Conservation (phyloP, 2,329 filamentous ascomycete species). For the Purpureocillium lavendulum region DNA sequence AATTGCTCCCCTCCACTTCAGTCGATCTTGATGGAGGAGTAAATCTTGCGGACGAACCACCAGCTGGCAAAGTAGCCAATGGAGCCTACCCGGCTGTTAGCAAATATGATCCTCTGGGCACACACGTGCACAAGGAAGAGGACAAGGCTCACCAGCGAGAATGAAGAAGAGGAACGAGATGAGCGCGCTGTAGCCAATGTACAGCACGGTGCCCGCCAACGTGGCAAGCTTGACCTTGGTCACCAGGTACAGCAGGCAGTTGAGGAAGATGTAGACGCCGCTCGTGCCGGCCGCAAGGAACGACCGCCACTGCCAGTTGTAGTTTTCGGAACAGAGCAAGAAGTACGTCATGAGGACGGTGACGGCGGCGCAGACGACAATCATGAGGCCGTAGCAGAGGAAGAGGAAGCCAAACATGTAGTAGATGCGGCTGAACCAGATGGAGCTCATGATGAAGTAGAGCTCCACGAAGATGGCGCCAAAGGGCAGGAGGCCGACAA, state of each 20-base stretch:
- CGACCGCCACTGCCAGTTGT: constrained; percentile 97
- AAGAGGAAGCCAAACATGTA: constrained; percentile 99
- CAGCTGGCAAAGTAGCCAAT: constrained; percentile 95
- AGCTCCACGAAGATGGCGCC: constrained; percentile 96
- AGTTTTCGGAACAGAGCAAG: constrained; percentile 90
- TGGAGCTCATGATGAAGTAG: constrained; percentile 98
- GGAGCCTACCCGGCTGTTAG: constrained; percentile 51
- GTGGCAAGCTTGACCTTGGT: constrained; percentile 81
- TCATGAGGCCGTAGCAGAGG: constrained; percentile 94
- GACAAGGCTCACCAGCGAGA: constrained; percentile 66
- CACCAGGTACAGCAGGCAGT: constrained; percentile 84
- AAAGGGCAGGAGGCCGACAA: constrained; percentile 89
- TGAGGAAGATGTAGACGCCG: constrained; percentile 84
- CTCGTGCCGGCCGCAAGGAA: constrained; percentile 89
- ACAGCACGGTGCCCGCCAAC: constrained; percentile 79
- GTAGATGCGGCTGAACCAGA: constrained; percentile 98
- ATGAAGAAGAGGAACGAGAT: constrained; percentile 90
- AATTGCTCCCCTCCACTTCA: constrained; percentile 29
- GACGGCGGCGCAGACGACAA: constrained; percentile 85
- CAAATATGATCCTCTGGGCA: too few relatives aligned
- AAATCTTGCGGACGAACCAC: constrained; percentile 90
- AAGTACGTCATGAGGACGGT: constrained; percentile 96
- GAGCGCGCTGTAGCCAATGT: constrained; percentile 84
- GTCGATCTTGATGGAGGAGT: constrained; percentile 96
- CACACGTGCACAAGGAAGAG: neutral